phyloP scores from a whole-genome alignment of 1,284 basidiomycete genomes.

The Porodaedalea pini region DNA sequence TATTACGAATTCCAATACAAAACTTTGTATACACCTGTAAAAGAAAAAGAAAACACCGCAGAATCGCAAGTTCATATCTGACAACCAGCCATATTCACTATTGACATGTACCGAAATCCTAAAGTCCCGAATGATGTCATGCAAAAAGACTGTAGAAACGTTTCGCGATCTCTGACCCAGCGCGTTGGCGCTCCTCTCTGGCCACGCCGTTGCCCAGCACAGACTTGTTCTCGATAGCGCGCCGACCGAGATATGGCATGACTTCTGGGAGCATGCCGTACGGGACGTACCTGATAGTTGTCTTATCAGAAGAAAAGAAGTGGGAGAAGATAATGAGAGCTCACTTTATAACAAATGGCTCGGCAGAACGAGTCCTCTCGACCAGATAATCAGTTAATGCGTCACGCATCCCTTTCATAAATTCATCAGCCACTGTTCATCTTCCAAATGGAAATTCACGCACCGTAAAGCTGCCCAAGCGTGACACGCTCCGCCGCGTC shows the following conservation, averaged over 20 bases:
- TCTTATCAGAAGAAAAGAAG: not conserved
- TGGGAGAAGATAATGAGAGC: conserved; percentile 32
- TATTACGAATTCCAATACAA: not conserved
- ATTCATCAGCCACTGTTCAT: conserved; percentile 27
- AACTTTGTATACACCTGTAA: not conserved
- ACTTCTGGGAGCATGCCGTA: conserved; percentile 60
- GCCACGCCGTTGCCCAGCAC: conserved; percentile 56
- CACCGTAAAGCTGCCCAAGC: conserved; percentile 85
- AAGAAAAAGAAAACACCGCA: too few relatives aligned
- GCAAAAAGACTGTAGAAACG: conserved; percentile 30
- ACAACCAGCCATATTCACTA: not conserved
- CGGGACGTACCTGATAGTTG: conserved; percentile 58
- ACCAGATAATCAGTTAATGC: conserved; percentile 72
- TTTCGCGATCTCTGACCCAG: conserved; percentile 49
- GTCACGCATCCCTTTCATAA: conserved; percentile 68
- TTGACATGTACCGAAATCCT: not conserved
- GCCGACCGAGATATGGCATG: conserved; percentile 62
- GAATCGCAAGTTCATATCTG: not conserved
- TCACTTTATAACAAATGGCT: conserved; percentile 78
- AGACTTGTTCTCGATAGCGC: conserved; percentile 71
- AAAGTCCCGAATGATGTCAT: not conserved
- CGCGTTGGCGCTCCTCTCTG: conserved; percentile 48
- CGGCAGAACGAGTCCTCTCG: conserved; percentile 46
- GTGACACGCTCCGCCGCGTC: conserved; percentile 65
- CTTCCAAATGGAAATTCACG: not conserved